phyloP scores from a whole-genome alignment of 306 rosid species.

The Amphicarpaea edgeworthii region DNA sequence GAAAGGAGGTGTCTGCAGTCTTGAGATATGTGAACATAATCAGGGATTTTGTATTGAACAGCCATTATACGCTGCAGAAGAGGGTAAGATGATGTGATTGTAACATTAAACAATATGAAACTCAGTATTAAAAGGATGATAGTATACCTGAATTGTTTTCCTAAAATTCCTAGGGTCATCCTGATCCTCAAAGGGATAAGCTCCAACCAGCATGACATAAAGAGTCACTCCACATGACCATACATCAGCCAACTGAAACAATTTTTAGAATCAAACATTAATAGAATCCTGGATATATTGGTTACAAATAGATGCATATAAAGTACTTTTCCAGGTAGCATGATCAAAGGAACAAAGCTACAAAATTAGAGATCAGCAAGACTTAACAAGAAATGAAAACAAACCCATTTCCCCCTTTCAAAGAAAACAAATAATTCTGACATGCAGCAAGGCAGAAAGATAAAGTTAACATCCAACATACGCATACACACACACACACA shows the following conservation, averaged over 20 bases:
- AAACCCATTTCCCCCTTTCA: not conserved
- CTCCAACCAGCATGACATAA: conserved; percentile 85
- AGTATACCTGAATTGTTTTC: conserved; percentile 74
- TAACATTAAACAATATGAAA: conserved; percentile 22
- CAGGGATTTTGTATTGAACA: conserved; percentile 78
- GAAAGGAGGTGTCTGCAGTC: conserved; percentile 77
- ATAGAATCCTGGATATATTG: conserved; percentile 12
- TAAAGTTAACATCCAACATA: not conserved
- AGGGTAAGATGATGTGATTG: conserved; percentile 36
- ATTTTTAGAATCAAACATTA: conserved; percentile 25
- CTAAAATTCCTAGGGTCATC: conserved; percentile 79
- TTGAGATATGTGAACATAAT: conserved; percentile 80
- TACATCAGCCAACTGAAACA: conserved; percentile 75
- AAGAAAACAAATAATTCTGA: not conserved
- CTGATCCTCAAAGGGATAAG: conserved; percentile 85
- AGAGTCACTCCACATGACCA: conserved; percentile 91
- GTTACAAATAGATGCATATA: conserved; percentile 8
- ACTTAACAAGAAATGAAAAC: not conserved
- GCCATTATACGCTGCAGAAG: conserved; percentile 72
- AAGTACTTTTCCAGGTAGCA: conserved; percentile 30
- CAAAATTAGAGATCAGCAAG: conserved; percentile 10
- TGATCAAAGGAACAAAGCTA: conserved; percentile 7
- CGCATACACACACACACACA: not conserved
- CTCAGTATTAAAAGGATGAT: not conserved
- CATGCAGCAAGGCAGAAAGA: conserved; percentile 1